Evolutionary conservation across 83 land plant genomes (phyloP).

Genomic region (Thuja plicata): DNA sequence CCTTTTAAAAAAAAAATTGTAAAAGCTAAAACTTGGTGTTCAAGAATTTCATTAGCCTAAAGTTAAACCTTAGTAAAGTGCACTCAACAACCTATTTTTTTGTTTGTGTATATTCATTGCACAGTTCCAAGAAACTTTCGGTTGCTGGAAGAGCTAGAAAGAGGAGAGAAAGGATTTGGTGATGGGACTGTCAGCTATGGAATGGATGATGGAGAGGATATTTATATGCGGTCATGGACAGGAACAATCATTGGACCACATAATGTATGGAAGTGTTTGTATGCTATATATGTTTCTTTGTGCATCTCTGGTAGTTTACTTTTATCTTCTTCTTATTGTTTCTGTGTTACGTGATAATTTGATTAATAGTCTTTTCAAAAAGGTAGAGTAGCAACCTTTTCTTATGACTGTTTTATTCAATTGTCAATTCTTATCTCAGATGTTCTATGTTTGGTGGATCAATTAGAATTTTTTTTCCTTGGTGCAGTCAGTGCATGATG

Average conservation of each 20-base stretch:
- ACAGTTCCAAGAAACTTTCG: slow-evolving; percentile 82
- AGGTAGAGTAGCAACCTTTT: neutral
- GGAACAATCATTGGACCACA: slow-evolving; percentile 81
- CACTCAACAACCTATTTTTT: slow-evolving; percentile 1
- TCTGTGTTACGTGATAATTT: too few species aligned
- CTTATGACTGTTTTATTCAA: neutral
- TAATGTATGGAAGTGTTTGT: slow-evolving; percentile 39
- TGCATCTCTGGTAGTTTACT: neutral
- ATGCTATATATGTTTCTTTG: neutral
- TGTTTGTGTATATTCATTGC: neutral
- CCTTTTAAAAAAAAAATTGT: neutral
- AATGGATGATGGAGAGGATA: slow-evolving; percentile 83
- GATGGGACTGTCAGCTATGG: slow-evolving; percentile 87
- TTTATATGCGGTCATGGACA: slow-evolving; percentile 75
- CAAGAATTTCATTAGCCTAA: neutral
- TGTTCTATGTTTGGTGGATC: neutral
- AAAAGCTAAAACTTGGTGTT: neutral
- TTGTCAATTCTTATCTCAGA: neutral
- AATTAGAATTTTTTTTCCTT: neutral
- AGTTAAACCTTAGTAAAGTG: neutral
- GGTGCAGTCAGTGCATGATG: slow-evolving; percentile 59
- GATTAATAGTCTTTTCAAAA: neutral
- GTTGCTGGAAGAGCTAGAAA: slow-evolving; percentile 76
- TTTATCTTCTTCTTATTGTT: too few species aligned
- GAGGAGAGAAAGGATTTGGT: slow-evolving; percentile 83